A percentile compares a stretch with the other conserved stretches of the same genome.
These are phyloP conservation scores for Anacardium occidentale DNA, from an alignment of 345 rosid species.

Conservation along the genomic window DNA sequence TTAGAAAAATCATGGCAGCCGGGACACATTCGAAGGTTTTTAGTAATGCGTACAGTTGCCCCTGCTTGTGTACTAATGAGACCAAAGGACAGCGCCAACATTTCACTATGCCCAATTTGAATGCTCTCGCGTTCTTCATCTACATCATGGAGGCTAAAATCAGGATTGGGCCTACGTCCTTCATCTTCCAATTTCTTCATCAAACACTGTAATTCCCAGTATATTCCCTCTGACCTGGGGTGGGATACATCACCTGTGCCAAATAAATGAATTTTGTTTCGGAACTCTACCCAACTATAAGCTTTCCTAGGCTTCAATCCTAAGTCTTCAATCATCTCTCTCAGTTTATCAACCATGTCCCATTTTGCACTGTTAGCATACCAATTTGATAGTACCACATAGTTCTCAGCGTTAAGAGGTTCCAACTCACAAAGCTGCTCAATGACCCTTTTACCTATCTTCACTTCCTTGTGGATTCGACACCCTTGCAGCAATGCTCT, in stretches of 20 bases:
- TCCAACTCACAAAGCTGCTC: conserved; percentile 49
- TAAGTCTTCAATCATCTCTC: conserved; percentile 37
- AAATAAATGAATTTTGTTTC: conserved; percentile 51
- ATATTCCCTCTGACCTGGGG: conserved; percentile 48
- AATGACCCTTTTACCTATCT: conserved; percentile 35
- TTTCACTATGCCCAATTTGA: conserved; percentile 49
- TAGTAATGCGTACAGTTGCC: conserved; percentile 35
- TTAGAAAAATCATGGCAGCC: conserved; percentile 43
- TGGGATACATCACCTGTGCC: conserved; percentile 55
- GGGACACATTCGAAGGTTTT: conserved; percentile 38
- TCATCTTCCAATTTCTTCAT: conserved; percentile 34
- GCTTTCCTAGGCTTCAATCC: conserved; percentile 49
- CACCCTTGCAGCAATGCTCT: conserved; percentile 50
- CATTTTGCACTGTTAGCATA: conserved; percentile 30
- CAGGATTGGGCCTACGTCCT: conserved; percentile 13
- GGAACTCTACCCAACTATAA: conserved; percentile 55
- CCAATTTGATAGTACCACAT: conserved; percentile 43
- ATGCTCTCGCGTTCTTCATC: conserved; percentile 49
- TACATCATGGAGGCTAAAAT: conserved; percentile 40
- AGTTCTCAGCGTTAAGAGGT: conserved; percentile 53
- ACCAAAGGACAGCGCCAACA: conserved; percentile 54
- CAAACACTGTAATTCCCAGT: conserved; percentile 36
- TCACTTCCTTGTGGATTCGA: conserved; percentile 37
- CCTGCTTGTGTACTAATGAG: conserved; percentile 41
- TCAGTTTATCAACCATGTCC: conserved; percentile 38